Evolutionary conservation across 352 stramenopile species (phyloP), one percentile per base, ranked within the genome.

Genomic region (Globisporangium nodosum): DNA sequence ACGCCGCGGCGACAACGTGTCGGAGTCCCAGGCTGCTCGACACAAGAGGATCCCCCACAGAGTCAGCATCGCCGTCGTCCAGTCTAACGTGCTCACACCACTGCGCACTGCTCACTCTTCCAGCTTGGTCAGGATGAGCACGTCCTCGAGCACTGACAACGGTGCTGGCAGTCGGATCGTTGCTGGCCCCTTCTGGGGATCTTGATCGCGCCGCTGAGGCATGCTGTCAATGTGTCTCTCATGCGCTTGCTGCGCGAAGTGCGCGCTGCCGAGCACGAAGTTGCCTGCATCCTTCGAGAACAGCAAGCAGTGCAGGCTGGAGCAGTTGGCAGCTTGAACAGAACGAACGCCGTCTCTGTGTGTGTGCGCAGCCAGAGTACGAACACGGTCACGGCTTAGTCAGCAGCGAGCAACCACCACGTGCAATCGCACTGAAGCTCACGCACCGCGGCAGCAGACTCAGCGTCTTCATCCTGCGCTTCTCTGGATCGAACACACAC

Each of bases 241-340:
- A 16, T 58, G 66, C 24, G 65, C 55, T 0, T 58, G 58, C 40
- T 78, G 55, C 2, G 68, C 54, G 43, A 85, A 78, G 40, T 81
- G 52, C 2, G 65, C 66, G 20, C 66, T 71, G 1, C 66, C 60
- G 0, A 85, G 35, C 3, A 80, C 46, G 12, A 82, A 66, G 45
- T 51, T 69, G 0, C 74, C 75, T 31, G 47, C 56, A 3, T 71
- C 60, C 49, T 75, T 76, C 3, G 66, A 66, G 5, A 77, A 71
- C 18, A 87, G 47, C 27, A 83, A 21, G 55, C 74, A 82, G 40
- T 85, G 77, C 1, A 87, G 64, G 6, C 58, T 63, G 39, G 77
- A 82, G 52, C 74, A 84, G 37, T 63, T 76, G n/a, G 66, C 58
- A 24, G 16, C 48, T 40, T 40, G 48, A 15, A 13, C 24, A 40